These are phyloP conservation scores for Globisporangium abappressorium DNA, from an alignment of 352 stramenopile species.

Conservation along the genomic window DNA sequence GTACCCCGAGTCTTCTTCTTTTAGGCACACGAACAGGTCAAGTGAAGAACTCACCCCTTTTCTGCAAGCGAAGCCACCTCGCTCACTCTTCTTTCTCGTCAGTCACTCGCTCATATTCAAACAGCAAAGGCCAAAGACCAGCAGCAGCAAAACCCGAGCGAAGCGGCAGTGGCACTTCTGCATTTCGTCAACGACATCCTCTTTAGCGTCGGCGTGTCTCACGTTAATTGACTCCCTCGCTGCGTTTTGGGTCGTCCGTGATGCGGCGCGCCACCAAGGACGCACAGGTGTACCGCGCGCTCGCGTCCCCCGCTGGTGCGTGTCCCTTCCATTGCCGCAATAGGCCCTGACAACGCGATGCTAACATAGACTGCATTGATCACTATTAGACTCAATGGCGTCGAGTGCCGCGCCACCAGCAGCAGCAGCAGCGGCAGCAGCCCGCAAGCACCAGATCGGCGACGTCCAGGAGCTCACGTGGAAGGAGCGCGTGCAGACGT, in stretches of 20 bases:
- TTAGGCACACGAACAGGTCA: neutral
- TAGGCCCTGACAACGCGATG: neutral
- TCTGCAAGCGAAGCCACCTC: slow-evolving; percentile 1
- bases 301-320: slow-evolving; percentile 2
- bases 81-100: neutral
- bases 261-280: neutral
- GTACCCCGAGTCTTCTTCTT: neutral
- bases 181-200: neutral
- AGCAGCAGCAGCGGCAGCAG: neutral
- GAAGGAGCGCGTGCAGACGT: slow-evolving; percentile 41
- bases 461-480: slow-evolving; percentile 37
- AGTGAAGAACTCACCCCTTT: neutral
- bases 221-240: neutral
- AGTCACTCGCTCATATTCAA: neutral
- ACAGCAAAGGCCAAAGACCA: neutral
- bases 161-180: neutral
- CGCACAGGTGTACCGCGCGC: neutral
- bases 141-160: neutral
- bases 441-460: slow-evolving; percentile 25
- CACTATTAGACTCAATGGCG: neutral
- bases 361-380: neutral
- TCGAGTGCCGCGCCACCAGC: neutral
- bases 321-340: neutral
- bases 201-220: neutral
- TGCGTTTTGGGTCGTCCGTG: neutral